A percentile compares a stretch with the other conserved stretches of the same genome.
Conservation (phyloP, 306 rosid genomes). For the Ochetophila trinervis region DNA sequence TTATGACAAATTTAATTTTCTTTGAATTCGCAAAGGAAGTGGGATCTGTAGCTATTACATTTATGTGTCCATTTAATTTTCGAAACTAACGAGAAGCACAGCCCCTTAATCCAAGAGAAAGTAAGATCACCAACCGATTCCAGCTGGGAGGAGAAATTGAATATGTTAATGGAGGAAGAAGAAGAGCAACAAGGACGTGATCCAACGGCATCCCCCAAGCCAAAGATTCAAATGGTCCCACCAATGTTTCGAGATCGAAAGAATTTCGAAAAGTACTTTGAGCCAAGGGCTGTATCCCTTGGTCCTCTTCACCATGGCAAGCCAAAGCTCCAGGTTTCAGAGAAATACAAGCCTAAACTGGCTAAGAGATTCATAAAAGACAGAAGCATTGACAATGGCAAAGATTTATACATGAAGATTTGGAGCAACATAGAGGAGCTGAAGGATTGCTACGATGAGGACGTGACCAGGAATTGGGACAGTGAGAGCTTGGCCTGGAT, state of each 20-base stretch:
- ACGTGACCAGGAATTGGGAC: not conserved
- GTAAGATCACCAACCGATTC: too few relatives aligned
- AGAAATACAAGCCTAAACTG: constrained; percentile 2
- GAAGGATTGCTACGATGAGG: constrained; percentile 8
- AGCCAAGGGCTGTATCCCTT: constrained; percentile 19
- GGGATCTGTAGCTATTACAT: too few relatives aligned
- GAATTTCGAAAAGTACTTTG: not conserved
- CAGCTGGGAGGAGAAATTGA: not conserved
- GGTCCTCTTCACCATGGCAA: constrained; percentile 27
- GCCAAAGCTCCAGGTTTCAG: not conserved
- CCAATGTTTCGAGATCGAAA: not conserved
- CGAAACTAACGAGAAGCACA: too few relatives aligned
- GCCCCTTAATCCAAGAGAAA: too few relatives aligned
- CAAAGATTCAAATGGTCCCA: constrained; percentile 28
- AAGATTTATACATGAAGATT: not conserved
- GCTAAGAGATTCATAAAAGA: not conserved
- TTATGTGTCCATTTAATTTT: too few relatives aligned
- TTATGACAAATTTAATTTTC: too few relatives aligned
- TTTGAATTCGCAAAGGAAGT: too few relatives aligned
- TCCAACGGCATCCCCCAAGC: not conserved
- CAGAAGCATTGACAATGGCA: accelerated
- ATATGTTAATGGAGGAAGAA: not conserved
- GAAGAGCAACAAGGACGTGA: not conserved
- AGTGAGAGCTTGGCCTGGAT: constrained; percentile 12
- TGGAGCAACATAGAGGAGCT: not conserved